Conservation (phyloP, 257 asterid genomes). For the Primulina eburnea region DNA sequence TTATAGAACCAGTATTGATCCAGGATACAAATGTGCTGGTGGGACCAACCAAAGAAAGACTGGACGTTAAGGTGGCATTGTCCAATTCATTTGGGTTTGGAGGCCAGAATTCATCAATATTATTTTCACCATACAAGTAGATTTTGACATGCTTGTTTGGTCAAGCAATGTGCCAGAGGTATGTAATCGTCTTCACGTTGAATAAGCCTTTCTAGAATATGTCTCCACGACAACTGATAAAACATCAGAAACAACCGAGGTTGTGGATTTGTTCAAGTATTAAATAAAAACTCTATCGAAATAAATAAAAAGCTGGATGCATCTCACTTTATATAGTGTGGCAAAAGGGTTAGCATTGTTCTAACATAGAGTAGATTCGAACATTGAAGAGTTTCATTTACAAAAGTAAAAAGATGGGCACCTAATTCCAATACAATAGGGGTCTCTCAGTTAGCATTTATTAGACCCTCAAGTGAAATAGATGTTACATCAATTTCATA, state of each 20-base stretch:
- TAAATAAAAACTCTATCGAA: too few species aligned
- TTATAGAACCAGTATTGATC: conserved; percentile 27
- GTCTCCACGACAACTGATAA: neutral
- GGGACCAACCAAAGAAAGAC: conserved; percentile 69
- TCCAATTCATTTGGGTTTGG: conserved; percentile 94
- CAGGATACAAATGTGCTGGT: conserved; percentile 77
- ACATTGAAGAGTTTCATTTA: too few species aligned
- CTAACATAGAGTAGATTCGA: too few species aligned
- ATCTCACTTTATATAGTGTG: neutral
- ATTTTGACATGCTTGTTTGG: conserved; percentile 24
- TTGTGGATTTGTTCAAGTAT: neutral
- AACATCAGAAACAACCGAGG: neutral
- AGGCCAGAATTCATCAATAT: conserved; percentile 88
- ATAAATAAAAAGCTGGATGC: neutral
- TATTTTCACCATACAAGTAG: conserved; percentile 83
- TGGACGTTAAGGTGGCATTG: conserved; percentile 74
- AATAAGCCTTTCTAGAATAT: neutral
- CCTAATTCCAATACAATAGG: too few species aligned
- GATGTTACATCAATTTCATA: neutral
- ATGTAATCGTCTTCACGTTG: conserved; percentile 19
- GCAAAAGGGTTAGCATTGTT: too few species aligned
- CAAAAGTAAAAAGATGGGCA: too few species aligned
- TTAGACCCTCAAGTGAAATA: neutral
- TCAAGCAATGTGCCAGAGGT: conserved; percentile 35
- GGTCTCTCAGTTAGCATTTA: neutral